Conservation (phyloP, 2,329 filamentous ascomycete genomes). For the Penicillium hordei region DNA sequence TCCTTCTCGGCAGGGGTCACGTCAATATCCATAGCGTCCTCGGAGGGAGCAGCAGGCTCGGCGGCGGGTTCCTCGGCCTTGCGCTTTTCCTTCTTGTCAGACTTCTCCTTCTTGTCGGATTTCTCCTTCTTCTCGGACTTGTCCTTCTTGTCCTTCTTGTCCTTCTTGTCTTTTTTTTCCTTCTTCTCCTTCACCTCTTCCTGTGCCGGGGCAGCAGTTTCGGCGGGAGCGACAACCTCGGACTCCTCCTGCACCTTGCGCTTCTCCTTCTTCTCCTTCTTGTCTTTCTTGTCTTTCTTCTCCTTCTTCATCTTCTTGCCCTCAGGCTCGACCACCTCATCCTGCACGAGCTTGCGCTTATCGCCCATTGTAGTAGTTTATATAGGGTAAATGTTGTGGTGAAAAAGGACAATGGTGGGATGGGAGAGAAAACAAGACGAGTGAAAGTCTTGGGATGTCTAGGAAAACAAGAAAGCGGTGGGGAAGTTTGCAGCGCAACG, state of each 20-base stretch:
- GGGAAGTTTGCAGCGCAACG: conserved; percentile 1
- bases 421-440: not conserved
- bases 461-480: not conserved
- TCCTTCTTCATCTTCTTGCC: conserved; percentile 38
- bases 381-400: not conserved
- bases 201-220: conserved; percentile 6
- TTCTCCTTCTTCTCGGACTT: conserved; percentile 21
- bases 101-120: conserved; percentile 1
- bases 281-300: conserved; percentile 27
- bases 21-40: conserved; percentile 15
- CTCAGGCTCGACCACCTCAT: conserved; percentile 30
- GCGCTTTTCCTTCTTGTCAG: conserved; percentile 18
- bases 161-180: conserved; percentile 17
- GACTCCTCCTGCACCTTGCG: conserved; percentile 12
- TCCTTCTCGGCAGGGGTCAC: conserved; percentile 18
- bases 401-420: not conserved
- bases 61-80: conserved; percentile 13
- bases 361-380: conserved; percentile 33
- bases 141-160: conserved; percentile 15
- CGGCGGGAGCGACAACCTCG: not conserved
- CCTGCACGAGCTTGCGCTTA: conserved; percentile 42
- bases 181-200: conserved; percentile 23
- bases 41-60: conserved; percentile 7
- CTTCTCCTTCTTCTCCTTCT: conserved; percentile 22
- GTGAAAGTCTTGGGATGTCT: not conserved